Evolutionary conservation across 1,284 basidiomycete species (phyloP), one percentile per base, ranked within the genome.

Genomic region (Sporisorium graminicola): DNA sequence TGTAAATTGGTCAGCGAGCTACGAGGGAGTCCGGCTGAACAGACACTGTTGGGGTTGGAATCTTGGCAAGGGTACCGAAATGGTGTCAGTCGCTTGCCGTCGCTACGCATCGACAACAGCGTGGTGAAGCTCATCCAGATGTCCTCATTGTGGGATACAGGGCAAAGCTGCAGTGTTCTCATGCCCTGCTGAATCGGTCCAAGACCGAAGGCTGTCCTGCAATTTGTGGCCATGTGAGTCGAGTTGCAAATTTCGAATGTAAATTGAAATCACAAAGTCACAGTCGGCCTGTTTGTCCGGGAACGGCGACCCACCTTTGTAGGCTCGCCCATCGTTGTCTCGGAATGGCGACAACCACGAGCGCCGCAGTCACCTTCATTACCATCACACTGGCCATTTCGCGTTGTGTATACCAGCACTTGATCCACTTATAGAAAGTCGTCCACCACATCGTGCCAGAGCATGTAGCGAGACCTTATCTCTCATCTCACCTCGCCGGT

Each of bases 371-470:
- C 27, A 31, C 18, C 49, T 50, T 24, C 14, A 50, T 12, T 6
- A 49, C 47, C 18, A 9, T 31, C 49, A 16, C 29, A n/a, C 10
- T 27, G 47, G 27, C 13, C 27, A n/a, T 49, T 31, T 26, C 14
- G 27, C 49, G 1, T 12, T 13, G 27, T 20, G 26, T 18, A 50
- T 12, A 50, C 18, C 18, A 4, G 3, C 29, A 29, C n/a, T 50
- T 9, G 18, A 31, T 4, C 27, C 18, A 12, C 27, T 10, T 5
- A 33, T 20, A 6, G 5, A 18, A 50, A 31, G 16, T 12, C 20
- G 49, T 31, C 27, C 20, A 31, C 26, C 49, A 50, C n/a, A 31
- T 50, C n/a, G 49, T 33, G 27, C 49, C 16, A 50, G 49, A 50
- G 27, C 14, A 50, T 29, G 29, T 50, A 50, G 49, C 13, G 49